A percentile compares a stretch with the other conserved stretches of the same genome.
phyloP scores from a whole-genome alignment of 352 stramenopile genomes.

The Elongisporangium prolatum region DNA sequence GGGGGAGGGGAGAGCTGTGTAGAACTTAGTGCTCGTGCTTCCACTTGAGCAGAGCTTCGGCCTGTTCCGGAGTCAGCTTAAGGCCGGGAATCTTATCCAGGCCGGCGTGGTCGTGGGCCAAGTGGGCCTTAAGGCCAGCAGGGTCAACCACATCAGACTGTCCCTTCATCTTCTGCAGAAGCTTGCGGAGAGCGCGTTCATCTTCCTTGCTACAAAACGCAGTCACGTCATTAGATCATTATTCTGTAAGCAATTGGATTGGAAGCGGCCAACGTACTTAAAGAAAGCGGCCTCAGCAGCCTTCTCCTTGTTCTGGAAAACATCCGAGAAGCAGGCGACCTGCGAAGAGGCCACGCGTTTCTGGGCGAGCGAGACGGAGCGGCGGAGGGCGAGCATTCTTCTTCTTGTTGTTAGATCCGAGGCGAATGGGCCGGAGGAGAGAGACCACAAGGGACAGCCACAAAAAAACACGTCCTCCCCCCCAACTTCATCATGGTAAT shows the following conservation, averaged over 20 bases:
- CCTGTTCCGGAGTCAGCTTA: conserved; percentile 58
- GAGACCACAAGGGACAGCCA: too few species aligned
- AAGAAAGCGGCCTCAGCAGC: conserved; percentile 75
- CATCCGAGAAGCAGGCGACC: conserved; percentile 37
- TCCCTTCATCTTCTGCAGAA: conserved; percentile 85
- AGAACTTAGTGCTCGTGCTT: conserved; percentile 79
- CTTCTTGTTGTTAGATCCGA: conserved; percentile 7
- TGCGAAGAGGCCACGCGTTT: conserved; percentile 49
- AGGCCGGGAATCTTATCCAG: conserved; percentile 63
- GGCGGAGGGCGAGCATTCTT: conserved; percentile 68
- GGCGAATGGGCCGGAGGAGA: too few species aligned
- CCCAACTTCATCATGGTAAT: too few species aligned
- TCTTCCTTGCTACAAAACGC: conserved; percentile 77
- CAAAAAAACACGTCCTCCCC: too few species aligned
- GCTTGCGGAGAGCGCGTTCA: conserved; percentile 81
- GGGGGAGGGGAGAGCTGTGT: not conserved
- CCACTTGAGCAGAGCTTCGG: conserved; percentile 84
- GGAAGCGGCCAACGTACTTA: conserved; percentile 56
- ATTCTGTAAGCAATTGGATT: too few species aligned
- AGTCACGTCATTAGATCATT: too few species aligned
- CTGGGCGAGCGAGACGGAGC: conserved; percentile 33
- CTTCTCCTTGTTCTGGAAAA: conserved; percentile 66
- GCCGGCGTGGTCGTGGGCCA: conserved; percentile 72
- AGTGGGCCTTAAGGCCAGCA: conserved; percentile 58
- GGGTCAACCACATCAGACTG: conserved; percentile 69